Percentiles rank a stretch among this genome's conserved stretches.
phyloP scores from a whole-genome alignment of 306 rosid species.

The Amphicarpaea edgeworthii region DNA sequence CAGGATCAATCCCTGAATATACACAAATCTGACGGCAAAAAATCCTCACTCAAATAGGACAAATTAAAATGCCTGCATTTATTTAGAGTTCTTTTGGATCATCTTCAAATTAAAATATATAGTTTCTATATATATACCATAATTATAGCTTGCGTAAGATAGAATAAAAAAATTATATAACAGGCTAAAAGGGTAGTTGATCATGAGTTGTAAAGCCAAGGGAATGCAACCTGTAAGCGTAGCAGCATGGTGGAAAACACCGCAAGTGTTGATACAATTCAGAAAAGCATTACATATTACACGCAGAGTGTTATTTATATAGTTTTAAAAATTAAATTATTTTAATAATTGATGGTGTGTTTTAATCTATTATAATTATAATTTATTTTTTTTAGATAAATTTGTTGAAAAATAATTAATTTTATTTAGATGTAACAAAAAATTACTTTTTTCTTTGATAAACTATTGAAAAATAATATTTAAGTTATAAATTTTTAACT shows the following conservation, averaged over 20 bases:
- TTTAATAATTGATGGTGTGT: too few relatives aligned
- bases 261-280: not conserved
- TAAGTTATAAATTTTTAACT: too few relatives aligned
- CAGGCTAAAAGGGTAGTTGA: not conserved
- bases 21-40: constrained; percentile 34
- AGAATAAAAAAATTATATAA: not conserved
- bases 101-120: not conserved
- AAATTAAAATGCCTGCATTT: constrained; percentile 21
- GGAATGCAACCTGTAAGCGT: not conserved
- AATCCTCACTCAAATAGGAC: constrained; percentile 34
- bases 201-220: constrained; percentile 44
- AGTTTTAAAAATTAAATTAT: too few relatives aligned
- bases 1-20: not conserved
- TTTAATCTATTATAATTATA: too few relatives aligned
- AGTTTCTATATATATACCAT: not conserved
- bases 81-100: not conserved
- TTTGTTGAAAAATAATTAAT: too few relatives aligned
- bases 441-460: too few relatives aligned
- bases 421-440: too few relatives aligned
- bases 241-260: constrained; percentile 31
- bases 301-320: too few relatives aligned
- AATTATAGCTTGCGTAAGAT: not conserved
- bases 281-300: too few relatives aligned
- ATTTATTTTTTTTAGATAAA: too few relatives aligned
- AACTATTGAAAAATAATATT: too few relatives aligned